phyloP scores from a whole-genome alignment of 805 yeast species.

The Pichia manshurica region DNA sequence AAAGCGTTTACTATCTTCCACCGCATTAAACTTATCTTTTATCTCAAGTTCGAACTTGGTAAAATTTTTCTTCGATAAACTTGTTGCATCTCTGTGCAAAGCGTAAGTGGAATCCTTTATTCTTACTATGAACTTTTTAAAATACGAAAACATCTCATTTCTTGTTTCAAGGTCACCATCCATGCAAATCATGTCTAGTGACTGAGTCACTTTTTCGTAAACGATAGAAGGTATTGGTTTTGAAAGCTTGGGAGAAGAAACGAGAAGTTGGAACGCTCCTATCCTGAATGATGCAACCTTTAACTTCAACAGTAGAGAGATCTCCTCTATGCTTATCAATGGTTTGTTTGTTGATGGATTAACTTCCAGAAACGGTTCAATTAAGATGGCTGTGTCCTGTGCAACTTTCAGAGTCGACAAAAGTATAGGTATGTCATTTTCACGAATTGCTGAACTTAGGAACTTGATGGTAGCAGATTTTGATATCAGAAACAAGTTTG shows the following conservation, averaged over 20 bases:
- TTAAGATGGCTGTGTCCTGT: conserved; percentile 48
- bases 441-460: conserved; percentile 18
- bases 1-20: conserved; percentile 35
- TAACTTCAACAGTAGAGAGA: conserved; percentile 42
- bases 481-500: conserved; percentile 53
- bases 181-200: conserved; percentile 48
- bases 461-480: conserved; percentile 32
- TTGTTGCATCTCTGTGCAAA: conserved; percentile 44
- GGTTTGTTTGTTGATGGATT: conserved; percentile 27
- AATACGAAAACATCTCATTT: conserved; percentile 54
- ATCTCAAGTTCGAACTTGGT: conserved; percentile 37
- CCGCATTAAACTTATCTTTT: conserved; percentile 20
- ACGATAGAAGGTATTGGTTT: conserved; percentile 44
- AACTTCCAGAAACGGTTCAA: conserved; percentile 42
- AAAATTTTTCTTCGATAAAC: conserved; percentile 31
- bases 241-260: conserved; percentile 58
- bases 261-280: conserved; percentile 53
- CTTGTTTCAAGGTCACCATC: conserved; percentile 66
- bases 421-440: conserved; percentile 34
- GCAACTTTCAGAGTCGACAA: conserved; percentile 59
- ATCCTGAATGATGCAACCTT: conserved; percentile 38
- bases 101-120: conserved; percentile 65
- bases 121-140: conserved; percentile 59
- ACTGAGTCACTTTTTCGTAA: conserved; percentile 38
- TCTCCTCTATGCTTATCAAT: conserved; percentile 19